A percentile compares a stretch with the other conserved stretches of the same genome.
Conservation (phyloP, 2,329 filamentous ascomycete species). For the Sporothrix protearum region DNA sequence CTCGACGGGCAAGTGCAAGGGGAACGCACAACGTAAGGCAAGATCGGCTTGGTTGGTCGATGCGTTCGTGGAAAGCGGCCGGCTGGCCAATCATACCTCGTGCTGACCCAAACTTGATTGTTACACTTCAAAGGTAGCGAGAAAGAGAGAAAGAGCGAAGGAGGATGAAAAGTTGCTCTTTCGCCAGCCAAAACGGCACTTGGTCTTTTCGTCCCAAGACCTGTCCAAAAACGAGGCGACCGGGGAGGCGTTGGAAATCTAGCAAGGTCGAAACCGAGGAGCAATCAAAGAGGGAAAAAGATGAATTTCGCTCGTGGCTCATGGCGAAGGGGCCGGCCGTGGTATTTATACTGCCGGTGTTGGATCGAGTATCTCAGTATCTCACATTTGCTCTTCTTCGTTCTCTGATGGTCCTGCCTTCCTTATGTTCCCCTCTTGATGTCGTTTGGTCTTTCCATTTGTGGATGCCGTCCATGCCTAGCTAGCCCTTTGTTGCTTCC, state of each 20-base stretch:
- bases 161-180: constrained; percentile 8
- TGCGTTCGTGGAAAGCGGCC: background rate
- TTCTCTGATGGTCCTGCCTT: background rate
- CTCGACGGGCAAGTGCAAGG: background rate
- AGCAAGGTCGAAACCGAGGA: background rate
- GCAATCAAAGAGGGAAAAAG: constrained; percentile 5
- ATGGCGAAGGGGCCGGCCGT: constrained; percentile 26
- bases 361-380: background rate
- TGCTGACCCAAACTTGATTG: background rate
- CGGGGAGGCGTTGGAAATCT: background rate
- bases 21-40: background rate
- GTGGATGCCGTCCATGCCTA: background rate
- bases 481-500: constrained; percentile 1
- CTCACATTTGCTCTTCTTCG: background rate
- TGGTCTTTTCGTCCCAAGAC: constrained; percentile 5
- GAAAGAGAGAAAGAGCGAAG: constrained; percentile 11
- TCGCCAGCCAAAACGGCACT: constrained; percentile 12
- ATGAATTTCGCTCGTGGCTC: constrained; percentile 1
- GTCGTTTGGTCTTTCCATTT: constrained; percentile 4
- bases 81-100: constrained; percentile 16
- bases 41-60: constrained; percentile 4
- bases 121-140: background rate
- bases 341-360: constrained; percentile 38
- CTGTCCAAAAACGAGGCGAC: constrained; percentile 16
- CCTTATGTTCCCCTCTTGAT: background rate